A percentile compares a stretch with the other conserved stretches of the same genome.
Evolutionary conservation across 2,329 filamentous ascomycete species (phyloP).

Genomic region (Gremmenia infestans): DNA sequence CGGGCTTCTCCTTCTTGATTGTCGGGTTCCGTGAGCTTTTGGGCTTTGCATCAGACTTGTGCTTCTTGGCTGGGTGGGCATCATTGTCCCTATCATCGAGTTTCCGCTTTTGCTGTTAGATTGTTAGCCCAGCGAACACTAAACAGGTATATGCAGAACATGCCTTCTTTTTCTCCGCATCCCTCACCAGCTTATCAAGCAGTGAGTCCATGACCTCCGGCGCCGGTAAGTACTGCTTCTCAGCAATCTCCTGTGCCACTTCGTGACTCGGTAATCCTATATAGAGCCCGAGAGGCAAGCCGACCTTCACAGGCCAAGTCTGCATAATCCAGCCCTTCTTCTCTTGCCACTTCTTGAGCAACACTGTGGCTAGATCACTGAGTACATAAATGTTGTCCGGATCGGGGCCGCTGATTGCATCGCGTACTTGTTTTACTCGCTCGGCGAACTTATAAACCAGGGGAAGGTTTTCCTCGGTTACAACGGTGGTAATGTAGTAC

Average conservation of each 20-base stretch:
- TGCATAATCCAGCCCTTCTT: constrained; percentile 81
- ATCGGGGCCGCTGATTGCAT: constrained; percentile 63
- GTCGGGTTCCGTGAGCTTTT: constrained; percentile 15
- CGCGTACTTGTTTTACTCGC: constrained; percentile 82
- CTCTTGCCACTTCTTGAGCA: constrained; percentile 83
- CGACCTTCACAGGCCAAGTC: constrained; percentile 74
- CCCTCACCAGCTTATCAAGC: constrained; percentile 60
- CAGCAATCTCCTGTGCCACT: constrained; percentile 77
- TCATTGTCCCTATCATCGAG: constrained; percentile 23
- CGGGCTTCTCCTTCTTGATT: constrained; percentile 26
- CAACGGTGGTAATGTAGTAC: constrained; percentile 79
- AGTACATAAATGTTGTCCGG: constrained; percentile 79
- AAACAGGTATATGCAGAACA: constrained; percentile 19
- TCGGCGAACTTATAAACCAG: constrained; percentile 90
- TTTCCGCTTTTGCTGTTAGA: constrained; percentile 27
- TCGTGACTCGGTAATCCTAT: constrained; percentile 68
- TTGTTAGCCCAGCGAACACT: constrained; percentile 7
- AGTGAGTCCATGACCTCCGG: constrained; percentile 68
- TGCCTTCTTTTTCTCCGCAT: constrained; percentile 55
- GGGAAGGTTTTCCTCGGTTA: constrained; percentile 80
- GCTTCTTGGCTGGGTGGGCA: constrained; percentile 19
- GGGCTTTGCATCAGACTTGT: constrained; percentile 20
- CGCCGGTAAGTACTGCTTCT: constrained; percentile 75
- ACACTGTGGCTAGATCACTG: constrained; percentile 77
- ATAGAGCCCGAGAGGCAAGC: constrained; percentile 76